Percentiles rank a stretch among this genome's conserved stretches.
These are phyloP conservation scores for Fonsecaea nubica DNA, from an alignment of 2,329 filamentous ascomycete species.

Conservation along the genomic window DNA sequence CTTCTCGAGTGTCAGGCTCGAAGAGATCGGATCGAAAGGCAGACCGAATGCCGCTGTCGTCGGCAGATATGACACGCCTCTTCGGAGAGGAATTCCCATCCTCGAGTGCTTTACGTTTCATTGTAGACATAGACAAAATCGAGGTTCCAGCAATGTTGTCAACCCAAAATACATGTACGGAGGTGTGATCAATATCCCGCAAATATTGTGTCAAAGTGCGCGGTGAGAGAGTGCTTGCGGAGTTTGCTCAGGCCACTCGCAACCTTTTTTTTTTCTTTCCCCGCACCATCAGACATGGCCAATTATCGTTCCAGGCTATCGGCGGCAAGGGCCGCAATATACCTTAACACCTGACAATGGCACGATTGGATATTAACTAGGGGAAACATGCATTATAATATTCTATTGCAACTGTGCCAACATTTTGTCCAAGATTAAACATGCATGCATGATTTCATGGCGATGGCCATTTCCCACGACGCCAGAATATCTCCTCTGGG, in stretches of 20 bases:
- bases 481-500: background rate
- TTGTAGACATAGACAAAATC: background rate
- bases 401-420: background rate
- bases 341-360: no score
- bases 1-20: constrained; percentile 48
- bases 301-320: background rate
- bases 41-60: constrained; percentile 41
- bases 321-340: no score
- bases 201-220: background rate
- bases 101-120: constrained; percentile 53
- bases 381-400: background rate
- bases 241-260: background rate
- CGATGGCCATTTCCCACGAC: background rate
- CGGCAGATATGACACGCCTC: constrained; percentile 31
- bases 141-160: background rate
- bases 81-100: constrained; percentile 29
- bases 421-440: background rate
- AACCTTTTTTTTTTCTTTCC: background rate
- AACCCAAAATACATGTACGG: background rate
- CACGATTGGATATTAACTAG: no score
- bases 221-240: background rate
- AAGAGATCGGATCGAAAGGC: constrained; percentile 55
- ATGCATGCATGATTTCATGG: constrained; percentile 1
- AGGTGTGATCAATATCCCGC: background rate
- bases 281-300: background rate